Percentiles rank a stretch among this genome's conserved stretches.
phyloP scores from a whole-genome alignment of 1,139 yeast genomes.

The Debaryomyces subglobosus region DNA sequence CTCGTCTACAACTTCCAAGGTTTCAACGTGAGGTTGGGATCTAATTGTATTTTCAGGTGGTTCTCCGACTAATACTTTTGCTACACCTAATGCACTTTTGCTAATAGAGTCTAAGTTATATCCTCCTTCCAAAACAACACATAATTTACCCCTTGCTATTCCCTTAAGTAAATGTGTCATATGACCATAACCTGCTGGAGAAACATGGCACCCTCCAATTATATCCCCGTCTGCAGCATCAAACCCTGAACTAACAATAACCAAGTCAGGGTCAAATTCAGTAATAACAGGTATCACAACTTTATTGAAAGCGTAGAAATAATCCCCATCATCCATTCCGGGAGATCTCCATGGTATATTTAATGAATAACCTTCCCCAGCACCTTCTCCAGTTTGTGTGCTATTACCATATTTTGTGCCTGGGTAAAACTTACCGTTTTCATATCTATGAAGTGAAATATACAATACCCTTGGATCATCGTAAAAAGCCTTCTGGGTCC shows the following conservation, averaged over 20 bases:
- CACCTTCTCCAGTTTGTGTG: slow-evolving; percentile 79
- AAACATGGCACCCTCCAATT: slow-evolving; percentile 95
- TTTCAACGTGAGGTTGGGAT: slow-evolving; percentile 69
- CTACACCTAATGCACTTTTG: slow-evolving; percentile 87
- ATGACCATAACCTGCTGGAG: slow-evolving; percentile 95
- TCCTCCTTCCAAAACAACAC: slow-evolving; percentile 95
- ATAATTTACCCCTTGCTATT: slow-evolving; percentile 83
- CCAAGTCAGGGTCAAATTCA: slow-evolving; percentile 91
- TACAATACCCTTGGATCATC: slow-evolving; percentile 90
- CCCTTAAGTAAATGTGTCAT: slow-evolving; percentile 93
- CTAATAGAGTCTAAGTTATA: slow-evolving; percentile 91
- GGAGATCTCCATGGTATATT: slow-evolving; percentile 95
- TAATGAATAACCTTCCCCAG: slow-evolving; percentile 83
- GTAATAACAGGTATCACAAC: slow-evolving; percentile 87
- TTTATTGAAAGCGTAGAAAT: slow-evolving; percentile 85
- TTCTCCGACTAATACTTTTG: slow-evolving; percentile 90
- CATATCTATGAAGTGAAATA: slow-evolving; percentile 89
- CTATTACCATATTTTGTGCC: slow-evolving; percentile 84
- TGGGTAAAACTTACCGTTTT: slow-evolving; percentile 90
- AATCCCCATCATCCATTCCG: slow-evolving; percentile 96
- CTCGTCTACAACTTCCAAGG: slow-evolving; percentile 84
- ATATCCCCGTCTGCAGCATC: slow-evolving; percentile 99
- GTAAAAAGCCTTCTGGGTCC: slow-evolving; percentile 91
- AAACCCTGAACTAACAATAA: slow-evolving; percentile 91
- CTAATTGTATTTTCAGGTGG: slow-evolving; percentile 80